phyloP scores from a whole-genome alignment of 257 asterid genomes.

The Solanum sitiens region DNA sequence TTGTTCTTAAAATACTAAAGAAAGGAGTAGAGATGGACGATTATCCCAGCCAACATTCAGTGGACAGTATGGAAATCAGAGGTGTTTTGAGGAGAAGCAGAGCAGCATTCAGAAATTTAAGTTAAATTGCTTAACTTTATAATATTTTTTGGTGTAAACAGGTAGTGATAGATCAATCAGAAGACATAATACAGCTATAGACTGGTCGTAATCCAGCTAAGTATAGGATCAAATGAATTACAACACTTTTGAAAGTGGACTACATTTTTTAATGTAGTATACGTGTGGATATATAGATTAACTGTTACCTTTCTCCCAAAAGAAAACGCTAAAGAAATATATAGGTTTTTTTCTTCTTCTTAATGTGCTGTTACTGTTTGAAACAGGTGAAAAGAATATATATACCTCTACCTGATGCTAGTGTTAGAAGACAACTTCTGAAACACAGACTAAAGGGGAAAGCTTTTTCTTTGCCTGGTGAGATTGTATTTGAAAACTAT shows the following conservation, averaged over 20 bases:
- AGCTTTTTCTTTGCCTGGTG: constrained; percentile 85
- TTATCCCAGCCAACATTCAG: not conserved
- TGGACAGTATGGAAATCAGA: not conserved
- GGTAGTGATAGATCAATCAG: not conserved
- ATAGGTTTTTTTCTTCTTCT: not conserved
- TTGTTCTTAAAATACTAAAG: not conserved
- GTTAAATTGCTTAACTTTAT: not conserved
- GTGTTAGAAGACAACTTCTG: constrained; percentile 71
- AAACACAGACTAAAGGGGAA: constrained; percentile 85
- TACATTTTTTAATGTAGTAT: not conserved
- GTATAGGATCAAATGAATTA: not conserved
- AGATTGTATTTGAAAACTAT: constrained; percentile 12
- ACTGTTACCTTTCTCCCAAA: not conserved
- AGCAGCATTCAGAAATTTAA: not conserved
- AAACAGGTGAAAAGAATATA: constrained; percentile 91
- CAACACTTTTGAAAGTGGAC: not conserved
- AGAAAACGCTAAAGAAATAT: not conserved
- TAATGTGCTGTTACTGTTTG: not conserved
- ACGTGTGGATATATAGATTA: not conserved
- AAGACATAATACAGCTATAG: not conserved
- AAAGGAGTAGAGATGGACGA: not conserved
- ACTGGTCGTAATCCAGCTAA: not conserved
- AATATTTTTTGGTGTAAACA: not conserved
- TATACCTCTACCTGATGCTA: constrained; percentile 89
- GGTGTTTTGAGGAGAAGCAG: not conserved